Base-by-base conservation (phyloP, 169 alveolate species). In the Theileria sp. region DNA sequence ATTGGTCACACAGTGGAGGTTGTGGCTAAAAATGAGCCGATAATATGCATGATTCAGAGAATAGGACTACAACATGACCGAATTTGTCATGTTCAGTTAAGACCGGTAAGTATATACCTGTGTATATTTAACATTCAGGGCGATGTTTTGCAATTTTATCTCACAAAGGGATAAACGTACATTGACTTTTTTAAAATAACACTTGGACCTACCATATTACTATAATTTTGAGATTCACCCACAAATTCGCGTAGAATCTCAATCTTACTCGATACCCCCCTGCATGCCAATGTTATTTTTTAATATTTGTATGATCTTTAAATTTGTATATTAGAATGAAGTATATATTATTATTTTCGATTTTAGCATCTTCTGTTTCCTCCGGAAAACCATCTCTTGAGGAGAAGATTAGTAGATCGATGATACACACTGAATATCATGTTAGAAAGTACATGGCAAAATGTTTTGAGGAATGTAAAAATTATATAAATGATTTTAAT, bases 1-100 rank as follows among this genome's bases (percentile, higher is more conserved):
- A 73, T 83, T 44, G 89, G 89, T 15, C 89, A 83, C 58, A 77
- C 89, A 0, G 64, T 83, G 80, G 89, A 83, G 76, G 89, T 83
- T 28, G 77, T 83, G 12, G 80, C 71, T 3, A 58, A 69, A 34
- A 28, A 19, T 25, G 62, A 54, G 56, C 87, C 86, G 6, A 62
- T 83, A n/a, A 75, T 73, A n/a, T 83, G 86, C 49, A 83, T 83
- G 89, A 49, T 83, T 28, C 87, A 83, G 44, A 81, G 86, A n/a
- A 51, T 80, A 5, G 89, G 89, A 13, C 23, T 83, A 26, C 89
- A 83, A 38, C 79, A 77, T 60, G 89, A 83, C 67, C 86, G 86
- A 13, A 62, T 77, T 32, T 83, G 86, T 38, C 86, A 83, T 51
- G 86, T 83, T 17, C 89, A 83, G 81, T 79, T 83, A 8, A 69